phyloP scores from a whole-genome alignment of 2,329 filamentous ascomycete species.

The Graphilbum fragrans region DNA sequence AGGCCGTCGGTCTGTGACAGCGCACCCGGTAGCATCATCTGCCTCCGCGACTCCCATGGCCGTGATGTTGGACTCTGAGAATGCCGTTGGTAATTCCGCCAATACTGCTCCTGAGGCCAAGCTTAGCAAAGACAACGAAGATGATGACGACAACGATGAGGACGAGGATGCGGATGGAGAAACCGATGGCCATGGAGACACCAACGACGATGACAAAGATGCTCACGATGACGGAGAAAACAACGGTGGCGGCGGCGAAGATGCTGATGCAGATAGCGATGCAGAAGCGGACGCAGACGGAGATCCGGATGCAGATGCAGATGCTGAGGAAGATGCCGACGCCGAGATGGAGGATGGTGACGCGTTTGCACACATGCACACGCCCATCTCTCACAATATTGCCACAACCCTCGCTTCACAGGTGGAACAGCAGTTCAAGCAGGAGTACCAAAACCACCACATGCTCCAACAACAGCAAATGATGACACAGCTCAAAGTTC shows the following conservation, averaged over 20 bases:
- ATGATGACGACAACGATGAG: not conserved
- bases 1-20: no score
- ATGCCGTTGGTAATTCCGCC: no score
- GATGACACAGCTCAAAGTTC: conserved; percentile 1
- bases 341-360: conserved; percentile 47
- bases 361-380: conserved; percentile 36
- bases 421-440: not conserved
- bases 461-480: not conserved
- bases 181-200: not conserved
- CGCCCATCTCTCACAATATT: conserved; percentile 17
- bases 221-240: no score
- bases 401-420: conserved; percentile 17
- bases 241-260: not conserved
- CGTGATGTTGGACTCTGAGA: no score
- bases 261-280: conserved; percentile 1
- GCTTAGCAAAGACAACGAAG: not conserved
- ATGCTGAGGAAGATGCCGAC: conserved; percentile 25
- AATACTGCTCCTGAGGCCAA: no score
- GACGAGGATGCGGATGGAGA: not conserved
- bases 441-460: not conserved
- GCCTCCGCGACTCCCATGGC: no score
- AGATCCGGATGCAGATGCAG: conserved; percentile 26
- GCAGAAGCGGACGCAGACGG: conserved; percentile 1
- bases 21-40: no score
- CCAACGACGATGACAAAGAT: no score